Evolutionary conservation across 1,139 yeast species (phyloP).

Genomic region (Kodamaea alishanica): DNA sequence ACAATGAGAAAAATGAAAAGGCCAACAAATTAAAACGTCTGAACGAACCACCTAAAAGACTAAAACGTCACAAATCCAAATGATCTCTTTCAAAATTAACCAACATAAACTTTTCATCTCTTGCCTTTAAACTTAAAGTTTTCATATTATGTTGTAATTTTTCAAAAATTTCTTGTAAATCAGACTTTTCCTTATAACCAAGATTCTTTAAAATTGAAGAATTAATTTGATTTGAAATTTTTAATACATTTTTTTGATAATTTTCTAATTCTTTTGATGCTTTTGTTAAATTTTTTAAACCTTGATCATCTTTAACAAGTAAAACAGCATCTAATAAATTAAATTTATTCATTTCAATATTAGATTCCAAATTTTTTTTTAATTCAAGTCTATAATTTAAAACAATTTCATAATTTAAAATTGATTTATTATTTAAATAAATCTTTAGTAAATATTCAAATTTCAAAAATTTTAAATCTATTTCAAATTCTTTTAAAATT

Average conservation of each 20-base stretch:
- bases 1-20: conserved; percentile 3
- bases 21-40: not conserved
- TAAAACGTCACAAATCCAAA: conserved; percentile 22
- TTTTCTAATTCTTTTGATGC: conserved; percentile 20
- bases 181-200: conserved; percentile 27
- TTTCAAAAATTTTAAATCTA: conserved; percentile 51
- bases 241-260: conserved; percentile 18
- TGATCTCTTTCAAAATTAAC: conserved; percentile 40
- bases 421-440: conserved; percentile 18
- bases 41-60: conserved; percentile 4
- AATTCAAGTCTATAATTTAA: conserved; percentile 9
- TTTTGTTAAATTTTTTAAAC: conserved; percentile 23
- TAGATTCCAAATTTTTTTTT: conserved; percentile 11
- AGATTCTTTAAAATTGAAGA: conserved; percentile 26
- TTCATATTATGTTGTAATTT: conserved; percentile 32
- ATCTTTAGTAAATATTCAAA: conserved; percentile 34
- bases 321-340: conserved; percentile 28
- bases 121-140: conserved; percentile 26
- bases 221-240: conserved; percentile 26
- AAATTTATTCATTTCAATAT: conserved; percentile 15
- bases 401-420: conserved; percentile 12
- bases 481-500: conserved; percentile 41
- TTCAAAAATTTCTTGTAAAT: conserved; percentile 33
- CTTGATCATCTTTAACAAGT: conserved; percentile 23
- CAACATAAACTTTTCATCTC: conserved; percentile 36